phyloP scores from a whole-genome alignment of 1,139 yeast species.

The Protomyces inouyei region DNA sequence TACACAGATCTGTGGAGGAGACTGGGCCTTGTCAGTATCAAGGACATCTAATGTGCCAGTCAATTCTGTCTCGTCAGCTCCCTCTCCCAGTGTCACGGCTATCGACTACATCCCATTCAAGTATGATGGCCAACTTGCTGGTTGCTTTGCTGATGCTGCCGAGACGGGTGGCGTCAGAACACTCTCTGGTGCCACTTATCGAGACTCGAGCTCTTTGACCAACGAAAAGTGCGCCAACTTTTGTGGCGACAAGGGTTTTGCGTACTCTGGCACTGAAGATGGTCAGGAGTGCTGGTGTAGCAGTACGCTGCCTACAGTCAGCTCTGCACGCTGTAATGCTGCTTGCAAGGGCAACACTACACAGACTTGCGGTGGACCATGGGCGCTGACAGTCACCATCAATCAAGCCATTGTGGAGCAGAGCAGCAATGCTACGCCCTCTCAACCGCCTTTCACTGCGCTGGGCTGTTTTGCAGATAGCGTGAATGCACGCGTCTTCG shows the following conservation, averaged over 20 bases:
- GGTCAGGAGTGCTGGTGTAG: constrained; percentile 22
- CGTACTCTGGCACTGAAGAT: constrained; percentile 15
- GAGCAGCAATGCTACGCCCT: neutral
- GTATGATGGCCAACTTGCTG: neutral
- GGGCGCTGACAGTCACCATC: constrained; percentile 6
- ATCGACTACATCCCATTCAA: neutral
- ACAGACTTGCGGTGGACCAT: constrained; percentile 2
- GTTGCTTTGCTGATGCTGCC: neutral
- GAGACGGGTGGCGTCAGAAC: neutral
- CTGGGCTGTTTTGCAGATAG: constrained; percentile 13
- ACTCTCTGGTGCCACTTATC: constrained; percentile 5
- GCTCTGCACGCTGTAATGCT: constrained; percentile 7
- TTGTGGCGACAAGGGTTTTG: constrained; percentile 2
- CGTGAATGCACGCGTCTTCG: neutral
- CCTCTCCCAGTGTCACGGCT: neutral
- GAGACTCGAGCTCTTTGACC: constrained; percentile 11
- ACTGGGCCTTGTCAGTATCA: neutral
- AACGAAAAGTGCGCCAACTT: constrained; percentile 6
- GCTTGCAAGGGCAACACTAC: constrained; percentile 2
- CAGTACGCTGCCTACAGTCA: constrained; percentile 1
- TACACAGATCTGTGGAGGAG: constrained; percentile 18
- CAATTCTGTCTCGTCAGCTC: neutral
- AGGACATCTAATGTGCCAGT: neutral
- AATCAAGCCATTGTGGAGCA: neutral
- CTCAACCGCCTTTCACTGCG: neutral